These are phyloP conservation scores for Pythium aristosporum DNA, from an alignment of 352 stramenopile species.

Conservation along the genomic window DNA sequence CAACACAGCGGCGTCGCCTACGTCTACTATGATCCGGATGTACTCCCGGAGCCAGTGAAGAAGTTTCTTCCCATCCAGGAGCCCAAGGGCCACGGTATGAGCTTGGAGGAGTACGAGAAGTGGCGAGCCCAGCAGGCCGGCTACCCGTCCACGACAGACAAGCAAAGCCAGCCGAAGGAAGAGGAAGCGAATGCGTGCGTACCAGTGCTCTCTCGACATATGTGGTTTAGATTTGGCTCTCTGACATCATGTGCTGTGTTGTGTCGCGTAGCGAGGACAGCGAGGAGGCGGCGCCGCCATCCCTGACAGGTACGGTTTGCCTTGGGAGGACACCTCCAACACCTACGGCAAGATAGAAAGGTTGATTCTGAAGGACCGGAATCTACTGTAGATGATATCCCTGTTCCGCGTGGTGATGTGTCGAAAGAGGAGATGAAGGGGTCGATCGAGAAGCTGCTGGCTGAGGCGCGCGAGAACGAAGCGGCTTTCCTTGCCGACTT, in stretches of 20 bases:
- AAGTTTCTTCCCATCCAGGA: conserved; percentile 82
- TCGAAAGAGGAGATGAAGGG: conserved; percentile 62
- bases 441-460: conserved; percentile 73
- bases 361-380: too few relatives aligned
- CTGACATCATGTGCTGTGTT: background rate
- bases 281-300: conserved; percentile 9
- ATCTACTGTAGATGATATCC: conserved; percentile 35
- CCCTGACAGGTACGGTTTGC: conserved; percentile 16
- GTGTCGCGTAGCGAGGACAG: background rate
- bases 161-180: conserved; percentile 35
- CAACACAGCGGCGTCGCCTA: conserved; percentile 63
- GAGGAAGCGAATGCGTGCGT: conserved; percentile 35
- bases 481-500: conserved; percentile 75
- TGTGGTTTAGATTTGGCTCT: background rate
- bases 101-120: conserved; percentile 83
- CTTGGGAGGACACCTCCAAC: too few relatives aligned
- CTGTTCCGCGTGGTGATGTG: conserved; percentile 55
- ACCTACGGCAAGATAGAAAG: too few relatives aligned
- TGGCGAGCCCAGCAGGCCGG: conserved; percentile 76
- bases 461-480: conserved; percentile 78
- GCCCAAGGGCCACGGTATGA: conserved; percentile 80
- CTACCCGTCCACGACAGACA: conserved; percentile 30
- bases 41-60: conserved; percentile 71
- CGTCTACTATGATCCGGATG: conserved; percentile 85
- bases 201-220: background rate